These are phyloP conservation scores for Aspergillus quadricinctus DNA, from an alignment of 2,329 filamentous ascomycete genomes.

Conservation along the genomic window DNA sequence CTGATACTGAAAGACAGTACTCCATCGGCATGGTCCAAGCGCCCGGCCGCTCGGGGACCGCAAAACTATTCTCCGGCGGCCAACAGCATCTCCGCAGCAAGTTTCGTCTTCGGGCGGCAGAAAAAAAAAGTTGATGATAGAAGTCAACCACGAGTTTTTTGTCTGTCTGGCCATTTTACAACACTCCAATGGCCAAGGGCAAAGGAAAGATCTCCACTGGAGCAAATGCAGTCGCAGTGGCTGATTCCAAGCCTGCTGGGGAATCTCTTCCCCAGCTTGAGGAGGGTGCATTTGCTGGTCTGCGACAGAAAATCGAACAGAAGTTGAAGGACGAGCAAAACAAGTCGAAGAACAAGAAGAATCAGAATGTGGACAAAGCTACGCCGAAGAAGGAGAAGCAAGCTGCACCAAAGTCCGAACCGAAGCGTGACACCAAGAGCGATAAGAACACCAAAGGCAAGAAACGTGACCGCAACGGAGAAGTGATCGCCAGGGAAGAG, in stretches of 20 bases:
- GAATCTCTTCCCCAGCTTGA: constrained; percentile 32
- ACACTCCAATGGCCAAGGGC: constrained; percentile 33
- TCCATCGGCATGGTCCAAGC: neutral
- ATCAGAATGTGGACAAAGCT: constrained; percentile 17
- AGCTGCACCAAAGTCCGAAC: constrained; percentile 13
- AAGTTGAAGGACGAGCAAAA: constrained; percentile 35
- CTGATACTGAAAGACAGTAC: neutral
- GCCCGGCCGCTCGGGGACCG: constrained; percentile 7
- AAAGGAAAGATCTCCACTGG: constrained; percentile 33
- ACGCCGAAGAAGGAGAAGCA: constrained; percentile 22
- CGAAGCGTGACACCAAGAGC: constrained; percentile 18
- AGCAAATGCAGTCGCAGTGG: constrained; percentile 15
- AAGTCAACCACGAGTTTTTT: constrained; percentile 24
- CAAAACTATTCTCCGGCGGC: constrained; percentile 26
- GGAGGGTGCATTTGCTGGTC: constrained; percentile 36
- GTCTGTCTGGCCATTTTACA: constrained; percentile 12
- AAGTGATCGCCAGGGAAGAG: constrained; percentile 37
- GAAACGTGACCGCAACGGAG: constrained; percentile 45
- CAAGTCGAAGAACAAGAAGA: constrained; percentile 26
- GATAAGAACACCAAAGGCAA: constrained; percentile 33
- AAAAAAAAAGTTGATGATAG: constrained; percentile 26
- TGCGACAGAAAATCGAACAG: constrained; percentile 41
- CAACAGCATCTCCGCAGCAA: constrained; percentile 7
- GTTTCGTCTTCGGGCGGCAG: constrained; percentile 25
- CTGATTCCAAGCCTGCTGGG: constrained; percentile 16